phyloP scores from a whole-genome alignment of 768 basidiomycete genomes.

The Rhodotorula babjevae region DNA sequence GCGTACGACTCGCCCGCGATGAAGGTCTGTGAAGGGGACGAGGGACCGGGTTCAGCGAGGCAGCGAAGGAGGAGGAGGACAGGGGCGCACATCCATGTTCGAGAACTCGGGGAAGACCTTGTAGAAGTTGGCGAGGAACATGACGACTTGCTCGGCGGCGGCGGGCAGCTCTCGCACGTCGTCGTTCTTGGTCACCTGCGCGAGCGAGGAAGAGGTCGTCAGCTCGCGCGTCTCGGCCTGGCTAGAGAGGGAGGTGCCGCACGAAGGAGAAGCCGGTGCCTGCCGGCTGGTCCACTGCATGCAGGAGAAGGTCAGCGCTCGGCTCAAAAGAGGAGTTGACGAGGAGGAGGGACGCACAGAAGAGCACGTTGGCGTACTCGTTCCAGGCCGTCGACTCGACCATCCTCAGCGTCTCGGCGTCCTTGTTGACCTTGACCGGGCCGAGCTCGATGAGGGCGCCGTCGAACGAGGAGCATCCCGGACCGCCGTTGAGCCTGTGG shows the following conservation, averaged over 20 bases:
- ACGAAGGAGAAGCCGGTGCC: constrained; percentile 92
- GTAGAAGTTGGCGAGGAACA: constrained; percentile 87
- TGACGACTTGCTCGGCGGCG: constrained; percentile 68
- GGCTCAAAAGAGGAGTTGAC: too few relatives aligned
- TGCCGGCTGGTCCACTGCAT: constrained; percentile 88
- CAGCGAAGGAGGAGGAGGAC: background rate
- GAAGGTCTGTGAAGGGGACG: constrained; percentile 56
- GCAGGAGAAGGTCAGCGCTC: background rate
- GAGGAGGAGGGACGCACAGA: constrained; percentile 29
- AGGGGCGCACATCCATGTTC: constrained; percentile 66
- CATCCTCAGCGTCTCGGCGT: constrained; percentile 14
- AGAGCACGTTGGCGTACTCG: constrained; percentile 44
- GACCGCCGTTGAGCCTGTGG: constrained; percentile 53
- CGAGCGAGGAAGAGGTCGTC: too few relatives aligned
- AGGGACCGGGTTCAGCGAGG: constrained; percentile 53
- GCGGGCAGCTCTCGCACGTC: constrained; percentile 74
- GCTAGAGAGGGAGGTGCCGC: background rate
- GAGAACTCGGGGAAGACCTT: constrained; percentile 82
- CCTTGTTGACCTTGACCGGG: constrained; percentile 27
- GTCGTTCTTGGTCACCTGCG: constrained; percentile 62
- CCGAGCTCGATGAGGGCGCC: constrained; percentile 41
- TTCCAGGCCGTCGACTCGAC: constrained; percentile 41
- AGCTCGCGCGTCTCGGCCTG: too few relatives aligned
- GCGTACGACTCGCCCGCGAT: constrained; percentile 93
- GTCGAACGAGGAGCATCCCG: constrained; percentile 60